phyloP scores from a whole-genome alignment of 2,329 filamentous ascomycete genomes.

The Trichophyton schoenleinii region DNA sequence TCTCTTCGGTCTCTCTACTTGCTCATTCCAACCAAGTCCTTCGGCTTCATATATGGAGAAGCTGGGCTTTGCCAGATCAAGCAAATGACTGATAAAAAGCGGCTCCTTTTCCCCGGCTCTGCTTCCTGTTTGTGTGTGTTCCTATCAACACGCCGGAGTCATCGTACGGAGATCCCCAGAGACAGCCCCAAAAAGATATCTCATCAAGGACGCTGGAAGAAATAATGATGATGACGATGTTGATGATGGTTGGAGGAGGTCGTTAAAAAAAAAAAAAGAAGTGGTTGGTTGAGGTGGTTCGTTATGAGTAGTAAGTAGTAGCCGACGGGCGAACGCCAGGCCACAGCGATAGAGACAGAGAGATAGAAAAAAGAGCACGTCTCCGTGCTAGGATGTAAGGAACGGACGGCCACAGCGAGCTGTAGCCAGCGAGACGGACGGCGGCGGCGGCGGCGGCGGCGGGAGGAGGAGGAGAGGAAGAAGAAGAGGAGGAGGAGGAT shows the following conservation, averaged over 20 bases:
- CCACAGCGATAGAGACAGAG: not conserved
- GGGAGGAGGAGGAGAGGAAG: constrained; percentile 13
- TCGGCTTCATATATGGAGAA: not conserved
- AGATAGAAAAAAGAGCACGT: not conserved
- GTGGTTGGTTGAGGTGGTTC: no score
- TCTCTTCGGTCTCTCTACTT: not conserved
- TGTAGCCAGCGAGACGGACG: not conserved
- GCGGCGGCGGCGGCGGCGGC: not conserved
- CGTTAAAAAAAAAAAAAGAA: no score
- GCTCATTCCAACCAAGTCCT: not conserved
- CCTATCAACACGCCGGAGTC: not conserved
- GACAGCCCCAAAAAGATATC: not conserved
- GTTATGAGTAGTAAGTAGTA: no score
- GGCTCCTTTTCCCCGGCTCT: not conserved
- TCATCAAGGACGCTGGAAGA: not conserved
- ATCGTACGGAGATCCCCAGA: not conserved
- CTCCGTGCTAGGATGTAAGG: constrained; percentile 16
- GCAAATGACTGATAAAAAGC: not conserved
- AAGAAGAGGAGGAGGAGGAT: not conserved
- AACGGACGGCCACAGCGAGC: constrained; percentile 27
- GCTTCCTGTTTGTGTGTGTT: not conserved
- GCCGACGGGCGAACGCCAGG: not conserved
- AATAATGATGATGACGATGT: not conserved
- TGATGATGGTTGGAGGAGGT: not conserved
- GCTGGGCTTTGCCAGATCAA: not conserved